These are phyloP conservation scores for Rhizopogon roseolus DNA, from an alignment of 768 basidiomycete species.

Conservation along the genomic window DNA sequence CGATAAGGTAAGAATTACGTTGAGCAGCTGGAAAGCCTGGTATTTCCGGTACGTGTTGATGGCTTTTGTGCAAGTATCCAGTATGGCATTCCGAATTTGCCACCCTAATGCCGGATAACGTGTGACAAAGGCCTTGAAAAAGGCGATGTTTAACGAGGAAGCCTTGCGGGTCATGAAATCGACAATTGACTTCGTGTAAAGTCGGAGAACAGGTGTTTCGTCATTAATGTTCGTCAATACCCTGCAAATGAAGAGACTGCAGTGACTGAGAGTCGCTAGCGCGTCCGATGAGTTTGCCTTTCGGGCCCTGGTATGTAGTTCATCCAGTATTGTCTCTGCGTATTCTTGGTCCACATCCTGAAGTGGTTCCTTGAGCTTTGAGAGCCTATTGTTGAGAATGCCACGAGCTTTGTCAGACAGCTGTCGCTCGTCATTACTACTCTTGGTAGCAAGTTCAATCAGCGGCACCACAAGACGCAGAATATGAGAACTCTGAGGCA, in stretches of 20 bases:
- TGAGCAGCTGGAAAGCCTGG: conserved; percentile 71
- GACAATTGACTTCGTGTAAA: conserved; percentile 60
- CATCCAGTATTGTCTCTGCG: conserved; percentile 44
- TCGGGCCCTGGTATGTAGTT: conserved; percentile 69
- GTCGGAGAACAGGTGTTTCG: conserved; percentile 40
- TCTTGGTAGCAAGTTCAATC: conserved; percentile 64
- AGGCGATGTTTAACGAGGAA: conserved; percentile 64
- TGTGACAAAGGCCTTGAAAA: conserved; percentile 75
- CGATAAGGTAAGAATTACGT: conserved; percentile 54
- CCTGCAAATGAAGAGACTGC: conserved; percentile 66
- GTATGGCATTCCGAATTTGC: conserved; percentile 55
- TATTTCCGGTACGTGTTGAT: conserved; percentile 74
- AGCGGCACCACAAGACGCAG: conserved; percentile 71
- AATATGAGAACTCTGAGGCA: conserved; percentile 66
- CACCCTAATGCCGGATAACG: conserved; percentile 65
- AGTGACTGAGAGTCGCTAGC: conserved; percentile 59
- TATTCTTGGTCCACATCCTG: conserved; percentile 39
- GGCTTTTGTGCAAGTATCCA: conserved; percentile 50
- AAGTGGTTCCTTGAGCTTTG: conserved; percentile 59
- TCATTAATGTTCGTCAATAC: conserved; percentile 34
- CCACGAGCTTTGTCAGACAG: conserved; percentile 85
- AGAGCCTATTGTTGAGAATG: conserved; percentile 68
- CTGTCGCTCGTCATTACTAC: conserved; percentile 76
- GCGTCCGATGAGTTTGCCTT: conserved; percentile 59
- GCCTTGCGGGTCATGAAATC: conserved; percentile 82